Base-by-base conservation (phyloP, 2,329 filamentous ascomycete species). In the Plectosphaerella sp. region DNA sequence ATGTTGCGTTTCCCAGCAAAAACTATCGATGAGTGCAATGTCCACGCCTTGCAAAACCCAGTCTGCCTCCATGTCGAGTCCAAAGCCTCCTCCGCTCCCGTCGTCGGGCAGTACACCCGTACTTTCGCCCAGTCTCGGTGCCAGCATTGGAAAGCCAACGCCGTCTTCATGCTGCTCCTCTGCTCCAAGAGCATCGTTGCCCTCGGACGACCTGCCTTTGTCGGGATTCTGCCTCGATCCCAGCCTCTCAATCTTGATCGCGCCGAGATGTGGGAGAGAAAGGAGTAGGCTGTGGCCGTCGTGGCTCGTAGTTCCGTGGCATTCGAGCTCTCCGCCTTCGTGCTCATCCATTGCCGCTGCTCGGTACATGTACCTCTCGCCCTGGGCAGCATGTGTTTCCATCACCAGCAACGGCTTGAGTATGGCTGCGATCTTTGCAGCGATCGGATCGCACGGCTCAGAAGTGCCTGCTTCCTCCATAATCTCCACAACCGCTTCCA, bases 251-350 rank as follows among this genome's bases (percentile, higher is more conserved):
- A 76, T 69, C 25, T 61, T 64, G 15, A 78, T 62, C 2, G 61
- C 66, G 1, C 74, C 72, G 20, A 75, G 64, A 41, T 72, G 71
- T 0, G 75, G 75, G 16, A 78, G 69, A 12, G 67, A 60, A 12
- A 79, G 69, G 16, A 58, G 57, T 3, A 76, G 52, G 5, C 61
- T 53, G 1, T 12, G 18, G 10, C 46, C 46, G 3, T 12, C 18
- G 5, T 48, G 11, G 5, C 15, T n/a, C 10, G 36, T 7, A 11
- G 18, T 18, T 4, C 46, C 35, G 7, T 24, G 9, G 18, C 46
- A 48, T 11, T 62, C 59, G 7, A 59, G 55, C 4, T 67, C 66
- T 2, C 58, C 47, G 18, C n/a, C 46, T 5, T 37, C 28, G 7
- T 10, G n/a, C 25, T 16, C 45, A 4, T 28, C 28, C 4, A 10